Percentiles rank a stretch among this genome's conserved stretches.
Conservation (phyloP, 2,329 filamentous ascomycete genomes). For the Lasiodiplodia gonubiensis region DNA sequence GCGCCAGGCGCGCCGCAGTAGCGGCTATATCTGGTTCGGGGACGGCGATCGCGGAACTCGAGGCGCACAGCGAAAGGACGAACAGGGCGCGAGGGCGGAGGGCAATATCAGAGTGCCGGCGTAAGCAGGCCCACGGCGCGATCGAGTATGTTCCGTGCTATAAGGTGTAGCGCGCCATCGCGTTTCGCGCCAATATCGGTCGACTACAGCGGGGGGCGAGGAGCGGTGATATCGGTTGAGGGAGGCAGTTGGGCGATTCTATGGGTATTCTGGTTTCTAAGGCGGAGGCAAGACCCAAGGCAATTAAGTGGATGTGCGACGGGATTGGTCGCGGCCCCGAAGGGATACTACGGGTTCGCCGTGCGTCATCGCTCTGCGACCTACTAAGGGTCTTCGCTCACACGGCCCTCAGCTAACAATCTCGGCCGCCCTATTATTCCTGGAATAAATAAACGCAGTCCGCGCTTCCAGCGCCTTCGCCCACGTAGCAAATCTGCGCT, state of each 20-base stretch:
- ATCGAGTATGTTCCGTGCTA: conserved; percentile 11
- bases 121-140: conserved; percentile 1
- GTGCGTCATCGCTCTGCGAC: conserved; percentile 5
- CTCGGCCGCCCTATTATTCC: conserved; percentile 21
- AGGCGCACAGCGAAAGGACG: conserved; percentile 10
- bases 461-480: too few relatives aligned
- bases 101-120: conserved; percentile 2
- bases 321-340: conserved; percentile 13
- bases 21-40: conserved; percentile 1
- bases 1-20: conserved; percentile 16
- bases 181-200: conserved; percentile 16
- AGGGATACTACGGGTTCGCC: conserved; percentile 5
- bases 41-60: conserved; percentile 11
- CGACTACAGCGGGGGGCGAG: conserved; percentile 3
- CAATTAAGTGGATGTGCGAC: conserved; percentile 16
- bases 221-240: not conserved
- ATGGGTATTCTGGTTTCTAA: not conserved
- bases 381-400: conserved; percentile 22
- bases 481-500: not conserved
- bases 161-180: conserved; percentile 18
- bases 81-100: conserved; percentile 1
- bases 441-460: not conserved
- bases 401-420: conserved; percentile 25
- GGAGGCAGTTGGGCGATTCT: not conserved
- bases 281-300: conserved; percentile 13